A percentile compares a stretch with the other conserved stretches of the same genome.
Conservation (phyloP, 129 eudicot species). For the Tagetes erecta region DNA sequence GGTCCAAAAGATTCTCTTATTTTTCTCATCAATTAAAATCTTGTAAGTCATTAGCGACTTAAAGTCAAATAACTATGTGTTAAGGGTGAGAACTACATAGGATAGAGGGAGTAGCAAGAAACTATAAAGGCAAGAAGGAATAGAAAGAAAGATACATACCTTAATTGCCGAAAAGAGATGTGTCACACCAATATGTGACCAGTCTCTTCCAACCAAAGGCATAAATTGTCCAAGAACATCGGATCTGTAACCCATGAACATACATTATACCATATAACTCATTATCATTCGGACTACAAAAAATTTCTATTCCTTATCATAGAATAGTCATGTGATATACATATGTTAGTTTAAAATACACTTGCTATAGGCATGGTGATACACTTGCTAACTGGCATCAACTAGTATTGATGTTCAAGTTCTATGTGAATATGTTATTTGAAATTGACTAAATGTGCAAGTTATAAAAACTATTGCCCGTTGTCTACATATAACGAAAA, state of each 20-base stretch:
- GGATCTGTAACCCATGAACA: slow-evolving; percentile 54
- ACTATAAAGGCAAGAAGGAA: background rate
- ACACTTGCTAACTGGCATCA: background rate
- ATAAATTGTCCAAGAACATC: slow-evolving; percentile 99
- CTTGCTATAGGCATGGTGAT: background rate
- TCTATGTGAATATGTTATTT: background rate
- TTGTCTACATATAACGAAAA: background rate
- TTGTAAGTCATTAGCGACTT: background rate
- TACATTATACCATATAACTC: slow-evolving; percentile 9
- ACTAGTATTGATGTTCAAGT: slow-evolving; percentile 7
- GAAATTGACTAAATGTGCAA: background rate
- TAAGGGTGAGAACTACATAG: background rate
- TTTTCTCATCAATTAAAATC: background rate
- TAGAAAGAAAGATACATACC: slow-evolving; percentile 41
- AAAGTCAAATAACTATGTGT: background rate
- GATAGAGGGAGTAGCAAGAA: background rate
- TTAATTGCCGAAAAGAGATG: slow-evolving; percentile 93
- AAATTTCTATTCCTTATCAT: background rate
- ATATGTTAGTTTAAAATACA: background rate
- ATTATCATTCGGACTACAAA: background rate
- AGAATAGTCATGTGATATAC: background rate
- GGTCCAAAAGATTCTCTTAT: background rate
- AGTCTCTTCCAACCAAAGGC: slow-evolving; percentile 98
- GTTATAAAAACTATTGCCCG: background rate
- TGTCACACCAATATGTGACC: slow-evolving; percentile 99